Evolutionary conservation across 164 flowering plant genomes (phyloP).

Genomic region (Litsea cubeba): DNA sequence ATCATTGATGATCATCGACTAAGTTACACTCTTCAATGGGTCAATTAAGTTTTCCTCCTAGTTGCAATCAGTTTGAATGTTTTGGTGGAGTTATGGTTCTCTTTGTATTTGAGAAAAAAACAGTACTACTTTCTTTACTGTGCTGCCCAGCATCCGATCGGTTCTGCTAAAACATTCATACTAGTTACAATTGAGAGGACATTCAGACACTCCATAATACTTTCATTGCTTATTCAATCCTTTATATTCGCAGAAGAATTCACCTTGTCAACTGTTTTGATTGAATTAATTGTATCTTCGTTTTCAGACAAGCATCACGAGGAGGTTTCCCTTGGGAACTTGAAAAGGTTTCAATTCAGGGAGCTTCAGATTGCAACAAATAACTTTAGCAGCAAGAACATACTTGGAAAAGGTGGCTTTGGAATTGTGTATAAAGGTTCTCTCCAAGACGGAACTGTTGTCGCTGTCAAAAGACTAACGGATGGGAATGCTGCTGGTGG

Average conservation of each 20-base stretch:
- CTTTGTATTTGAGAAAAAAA: too few relatives aligned
- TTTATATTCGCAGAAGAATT: background rate
- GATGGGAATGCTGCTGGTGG: slow-evolving; percentile 68
- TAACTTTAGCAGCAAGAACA: slow-evolving; percentile 66
- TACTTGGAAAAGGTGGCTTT: slow-evolving; percentile 75
- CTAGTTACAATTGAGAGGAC: background rate
- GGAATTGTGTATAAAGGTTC: slow-evolving; percentile 71
- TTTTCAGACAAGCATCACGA: slow-evolving; percentile 44
- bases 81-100: too few relatives aligned
- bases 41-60: background rate
- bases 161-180: background rate
- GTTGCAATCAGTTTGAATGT: background rate
- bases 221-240: too few relatives aligned
- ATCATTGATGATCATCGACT: background rate
- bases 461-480: slow-evolving; percentile 77
- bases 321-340: slow-evolving; percentile 61
- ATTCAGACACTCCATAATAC: background rate
- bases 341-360: slow-evolving; percentile 65
- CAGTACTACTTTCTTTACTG: too few relatives aligned
- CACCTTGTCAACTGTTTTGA: background rate
- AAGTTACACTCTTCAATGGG: background rate
- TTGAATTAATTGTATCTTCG: slow-evolving; percentile 2
- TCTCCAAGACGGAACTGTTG: slow-evolving; percentile 60
- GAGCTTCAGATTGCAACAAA: slow-evolving; percentile 67
- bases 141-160: background rate